Evolutionary conservation across 768 basidiomycete species (phyloP).

Genomic region (Daedaleopsis sinensis): DNA sequence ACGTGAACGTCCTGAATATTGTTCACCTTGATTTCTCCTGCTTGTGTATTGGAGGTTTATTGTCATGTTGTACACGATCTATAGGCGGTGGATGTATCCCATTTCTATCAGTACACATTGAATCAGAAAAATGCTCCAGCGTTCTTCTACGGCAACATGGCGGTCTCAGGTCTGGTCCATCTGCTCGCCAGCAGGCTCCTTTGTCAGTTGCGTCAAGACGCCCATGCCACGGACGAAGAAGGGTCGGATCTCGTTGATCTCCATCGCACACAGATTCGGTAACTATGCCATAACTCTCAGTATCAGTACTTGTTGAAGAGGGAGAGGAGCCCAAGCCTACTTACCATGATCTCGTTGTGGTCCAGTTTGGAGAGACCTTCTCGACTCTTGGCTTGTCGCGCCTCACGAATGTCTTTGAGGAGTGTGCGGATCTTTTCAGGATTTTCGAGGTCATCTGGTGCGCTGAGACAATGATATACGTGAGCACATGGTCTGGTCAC

Average conservation of each 20-base stretch:
- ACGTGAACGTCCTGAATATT: no score
- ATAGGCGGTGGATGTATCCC: no score
- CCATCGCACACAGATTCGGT: constrained; percentile 85
- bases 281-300: constrained; percentile 48
- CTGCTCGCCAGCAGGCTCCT: constrained; percentile 20
- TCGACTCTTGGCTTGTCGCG: constrained; percentile 91
- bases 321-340: constrained; percentile 28
- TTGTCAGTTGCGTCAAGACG: constrained; percentile 60
- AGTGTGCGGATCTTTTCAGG: constrained; percentile 84
- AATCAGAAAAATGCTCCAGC: not conserved
- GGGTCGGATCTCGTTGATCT: constrained; percentile 92
- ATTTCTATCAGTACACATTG: no score
- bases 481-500: not conserved
- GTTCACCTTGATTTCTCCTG: no score
- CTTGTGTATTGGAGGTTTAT: no score
- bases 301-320: not conserved
- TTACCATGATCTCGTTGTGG: constrained; percentile 78
- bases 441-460: constrained; percentile 85
- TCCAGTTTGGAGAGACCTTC: constrained; percentile 82
- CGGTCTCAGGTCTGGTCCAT: constrained; percentile 11
- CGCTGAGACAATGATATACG: constrained; percentile 48
- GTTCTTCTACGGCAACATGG: not conserved
- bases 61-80: no score
- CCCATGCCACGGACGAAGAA: constrained; percentile 86
- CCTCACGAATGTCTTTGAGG: constrained; percentile 94